A percentile compares a stretch with the other conserved stretches of the same genome.
phyloP scores from a whole-genome alignment of 2,329 filamentous ascomycete genomes.

The Fusarium camptoceras region DNA sequence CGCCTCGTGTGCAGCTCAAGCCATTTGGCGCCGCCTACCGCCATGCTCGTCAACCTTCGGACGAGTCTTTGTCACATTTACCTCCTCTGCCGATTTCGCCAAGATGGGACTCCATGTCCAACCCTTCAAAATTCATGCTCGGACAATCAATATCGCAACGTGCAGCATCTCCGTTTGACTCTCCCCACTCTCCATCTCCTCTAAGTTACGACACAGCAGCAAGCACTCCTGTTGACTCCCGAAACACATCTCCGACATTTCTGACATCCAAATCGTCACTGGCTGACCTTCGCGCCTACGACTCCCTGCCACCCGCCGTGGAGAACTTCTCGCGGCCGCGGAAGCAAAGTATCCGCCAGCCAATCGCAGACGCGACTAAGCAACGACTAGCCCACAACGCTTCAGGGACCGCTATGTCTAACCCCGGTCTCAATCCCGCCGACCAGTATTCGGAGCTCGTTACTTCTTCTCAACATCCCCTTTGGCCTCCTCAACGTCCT shows the following conservation, averaged over 20 bases:
- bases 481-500: conserved; percentile 56
- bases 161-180: conserved; percentile 44
- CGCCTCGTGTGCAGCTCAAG: conserved; percentile 40
- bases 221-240: conserved; percentile 42
- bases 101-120: conserved; percentile 59
- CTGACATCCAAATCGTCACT: conserved; percentile 50
- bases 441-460: conserved; percentile 49
- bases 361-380: conserved; percentile 51
- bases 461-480: conserved; percentile 47
- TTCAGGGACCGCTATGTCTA: conserved; percentile 29
- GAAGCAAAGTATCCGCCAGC: conserved; percentile 64
- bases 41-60: conserved; percentile 37
- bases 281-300: conserved; percentile 52
- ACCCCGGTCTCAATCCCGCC: conserved; percentile 44
- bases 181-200: conserved; percentile 44
- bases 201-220: conserved; percentile 41
- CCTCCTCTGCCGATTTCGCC: conserved; percentile 54
- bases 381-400: conserved; percentile 43
- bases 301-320: conserved; percentile 56
- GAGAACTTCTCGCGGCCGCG: conserved; percentile 72
- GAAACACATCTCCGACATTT: conserved; percentile 49
- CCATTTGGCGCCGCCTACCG: conserved; percentile 42
- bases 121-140: conserved; percentile 46
- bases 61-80: conserved; percentile 46
- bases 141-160: conserved; percentile 39